A percentile compares a stretch with the other conserved stretches of the same genome.
These are phyloP conservation scores for Somion occarium DNA, from an alignment of 1,284 basidiomycete species.

Conservation along the genomic window DNA sequence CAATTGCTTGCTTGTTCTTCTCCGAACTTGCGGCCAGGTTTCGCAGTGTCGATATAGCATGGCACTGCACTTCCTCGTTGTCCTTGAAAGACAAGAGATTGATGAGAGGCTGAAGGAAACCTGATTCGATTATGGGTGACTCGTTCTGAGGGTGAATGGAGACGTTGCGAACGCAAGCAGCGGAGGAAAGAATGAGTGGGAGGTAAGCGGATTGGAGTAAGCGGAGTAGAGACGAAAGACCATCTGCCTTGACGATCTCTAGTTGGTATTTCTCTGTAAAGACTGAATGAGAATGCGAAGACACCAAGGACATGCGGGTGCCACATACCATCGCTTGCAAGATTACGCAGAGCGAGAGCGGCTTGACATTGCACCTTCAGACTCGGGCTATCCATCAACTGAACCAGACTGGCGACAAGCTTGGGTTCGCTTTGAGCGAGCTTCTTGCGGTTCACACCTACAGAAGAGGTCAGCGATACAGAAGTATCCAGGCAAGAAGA, in stretches of 20 bases:
- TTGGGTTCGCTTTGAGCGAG: constrained; percentile 94
- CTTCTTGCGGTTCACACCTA: constrained; percentile 90
- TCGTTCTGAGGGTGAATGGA: constrained; percentile 99
- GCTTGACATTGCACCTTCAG: constrained; percentile 99
- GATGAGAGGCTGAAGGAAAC: constrained; percentile 95
- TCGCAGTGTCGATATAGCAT: constrained; percentile 97
- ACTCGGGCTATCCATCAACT: constrained; percentile 95
- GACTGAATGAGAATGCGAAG: background rate
- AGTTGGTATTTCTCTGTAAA: constrained; percentile 93
- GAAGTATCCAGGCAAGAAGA: constrained; percentile 1
- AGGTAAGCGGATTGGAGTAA: constrained; percentile 96
- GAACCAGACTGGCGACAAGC: constrained; percentile 91
- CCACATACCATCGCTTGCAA: constrained; percentile 89
- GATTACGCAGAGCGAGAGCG: constrained; percentile 92
- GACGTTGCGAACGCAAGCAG: constrained; percentile 98
- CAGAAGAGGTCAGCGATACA: constrained; percentile 1
- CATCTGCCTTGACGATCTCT: constrained; percentile 96
- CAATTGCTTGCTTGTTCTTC: constrained; percentile 98
- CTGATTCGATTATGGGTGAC: constrained; percentile 98
- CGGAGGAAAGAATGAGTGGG: constrained; percentile 97
- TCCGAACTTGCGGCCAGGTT: constrained; percentile 97
- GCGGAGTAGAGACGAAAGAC: constrained; percentile 88
- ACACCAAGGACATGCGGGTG: no score
- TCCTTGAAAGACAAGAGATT: constrained; percentile 97
- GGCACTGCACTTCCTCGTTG: constrained; percentile 99